These are phyloP conservation scores for Alternaria sp. DNA, from an alignment of 2,329 filamentous ascomycete genomes.

Conservation along the genomic window DNA sequence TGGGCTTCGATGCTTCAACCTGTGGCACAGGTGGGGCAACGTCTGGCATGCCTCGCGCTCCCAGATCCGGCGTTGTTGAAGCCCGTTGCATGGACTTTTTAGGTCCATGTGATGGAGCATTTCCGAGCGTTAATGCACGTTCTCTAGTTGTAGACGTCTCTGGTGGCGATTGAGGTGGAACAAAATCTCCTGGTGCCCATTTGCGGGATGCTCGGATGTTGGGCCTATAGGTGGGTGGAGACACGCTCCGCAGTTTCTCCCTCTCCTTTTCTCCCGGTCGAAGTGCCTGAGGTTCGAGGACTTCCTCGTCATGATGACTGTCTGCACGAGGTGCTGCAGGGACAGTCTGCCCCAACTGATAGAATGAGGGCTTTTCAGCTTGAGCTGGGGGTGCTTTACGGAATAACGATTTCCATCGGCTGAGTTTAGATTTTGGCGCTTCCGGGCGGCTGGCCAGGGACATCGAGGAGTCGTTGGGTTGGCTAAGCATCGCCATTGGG, in stretches of 20 bases:
- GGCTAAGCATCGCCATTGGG: slow-evolving; percentile 23
- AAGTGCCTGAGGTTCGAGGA: slow-evolving; percentile 26
- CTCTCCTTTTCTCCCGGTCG: slow-evolving; percentile 30
- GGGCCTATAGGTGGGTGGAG: slow-evolving; percentile 43
- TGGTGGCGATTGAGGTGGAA: slow-evolving; percentile 22
- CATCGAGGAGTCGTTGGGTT: slow-evolving; percentile 18
- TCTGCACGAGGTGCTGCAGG: slow-evolving; percentile 38
- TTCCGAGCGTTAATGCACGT: slow-evolving; percentile 32
- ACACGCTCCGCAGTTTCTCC: slow-evolving; percentile 28
- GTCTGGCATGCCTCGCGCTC: slow-evolving; percentile 20
- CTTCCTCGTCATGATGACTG: slow-evolving; percentile 45
- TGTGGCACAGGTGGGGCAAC: slow-evolving; percentile 30
- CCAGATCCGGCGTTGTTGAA: slow-evolving; percentile 31
- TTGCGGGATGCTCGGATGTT: slow-evolving; percentile 45
- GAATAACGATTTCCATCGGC: slow-evolving; percentile 53
- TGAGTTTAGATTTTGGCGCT: slow-evolving; percentile 47
- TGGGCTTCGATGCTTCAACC: slow-evolving; percentile 25
- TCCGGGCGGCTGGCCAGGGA: slow-evolving; percentile 24
- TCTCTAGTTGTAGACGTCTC: slow-evolving; percentile 23
- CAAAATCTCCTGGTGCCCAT: slow-evolving; percentile 28
- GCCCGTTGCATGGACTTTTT: slow-evolving; percentile 23
- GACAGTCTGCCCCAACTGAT: slow-evolving; percentile 44
- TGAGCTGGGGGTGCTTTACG: slow-evolving; percentile 40
- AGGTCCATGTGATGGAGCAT: slow-evolving; percentile 26
- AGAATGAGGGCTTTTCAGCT: slow-evolving; percentile 45